Base-by-base conservation (phyloP, 2,329 filamentous ascomycete species). In the Fusarium irregulare region DNA sequence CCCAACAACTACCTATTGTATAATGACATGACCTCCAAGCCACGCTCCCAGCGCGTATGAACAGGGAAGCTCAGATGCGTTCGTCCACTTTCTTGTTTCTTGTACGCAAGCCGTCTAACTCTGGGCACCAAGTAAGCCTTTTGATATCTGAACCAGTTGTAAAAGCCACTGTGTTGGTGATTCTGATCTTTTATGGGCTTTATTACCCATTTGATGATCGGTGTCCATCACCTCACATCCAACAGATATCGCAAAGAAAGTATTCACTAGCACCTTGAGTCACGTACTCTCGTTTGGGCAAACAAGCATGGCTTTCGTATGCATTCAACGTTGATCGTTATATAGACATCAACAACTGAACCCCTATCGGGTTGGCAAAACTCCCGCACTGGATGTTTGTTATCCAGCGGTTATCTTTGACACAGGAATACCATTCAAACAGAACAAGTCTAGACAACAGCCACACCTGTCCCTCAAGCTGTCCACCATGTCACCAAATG, bases 371-470 rank as follows among this genome's bases (percentile, higher is more conserved):
- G 47, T 25, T 34, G 16, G 25, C 25, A 53, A 41, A 60, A 23
- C 25, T 37, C 18, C n/a, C 18, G 18, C 54, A 49, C n/a, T 20
- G 28, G n/a, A 28, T 23, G 23, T 34, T 49, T 61, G 21, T 12
- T 28, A 21, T 40, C 23, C 7, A 25, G 23, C 21, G 37, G 48
- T 50, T 44, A 23, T 47, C 45, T 54, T 16, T 9, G 11, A 13
- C 42, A 57, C n/a, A 44, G 14, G 14, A 14, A 37, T 28, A 7
- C 20, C 30, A 32, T 41, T 40, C 49, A 66, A 59, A 16, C 49
- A 42, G 21, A 62, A 56, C 32, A 66, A 42, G 32, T 50, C 27
- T 46, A 62, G 32, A 37, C 27, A 27, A 46, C 20, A 54, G 30
- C 46, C 46, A 27, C 53, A 30, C 42, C 27, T 21, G 48, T 41